Percentiles rank a stretch among this genome's conserved stretches.
phyloP scores from a whole-genome alignment of 331 rosid genomes.

The Malus hybrid region DNA sequence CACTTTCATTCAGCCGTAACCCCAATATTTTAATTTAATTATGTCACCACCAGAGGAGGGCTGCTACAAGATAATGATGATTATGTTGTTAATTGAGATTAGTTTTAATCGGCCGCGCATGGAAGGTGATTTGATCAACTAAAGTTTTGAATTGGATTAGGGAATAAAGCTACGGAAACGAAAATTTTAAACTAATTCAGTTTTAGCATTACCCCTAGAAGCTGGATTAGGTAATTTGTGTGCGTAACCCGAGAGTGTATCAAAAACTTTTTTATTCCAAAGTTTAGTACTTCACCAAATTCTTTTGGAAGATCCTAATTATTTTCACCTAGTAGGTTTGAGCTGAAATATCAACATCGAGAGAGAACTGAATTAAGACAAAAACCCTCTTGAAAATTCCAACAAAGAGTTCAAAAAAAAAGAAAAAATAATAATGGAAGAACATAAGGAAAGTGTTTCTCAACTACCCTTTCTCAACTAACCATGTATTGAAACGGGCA shows the following conservation, averaged over 20 bases:
- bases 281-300: not conserved
- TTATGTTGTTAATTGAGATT: not conserved
- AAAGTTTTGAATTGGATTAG: not conserved
- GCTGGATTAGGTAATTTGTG: too few relatives aligned
- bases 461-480: too few relatives aligned
- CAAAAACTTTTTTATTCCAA: not conserved
- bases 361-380: not conserved
- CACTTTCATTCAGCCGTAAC: not conserved
- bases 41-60: not conserved
- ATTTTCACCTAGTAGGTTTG: not conserved
- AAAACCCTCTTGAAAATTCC: too few relatives aligned
- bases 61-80: constrained; percentile 2
- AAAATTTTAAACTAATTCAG: too few relatives aligned
- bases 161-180: too few relatives aligned
- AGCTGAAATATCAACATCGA: not conserved
- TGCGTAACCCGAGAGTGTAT: too few relatives aligned
- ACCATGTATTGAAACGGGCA: too few relatives aligned
- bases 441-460: too few relatives aligned
- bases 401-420: too few relatives aligned
- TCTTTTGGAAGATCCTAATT: not conserved
- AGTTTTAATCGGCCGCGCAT: not conserved
- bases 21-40: not conserved
- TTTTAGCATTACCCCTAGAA: too few relatives aligned
- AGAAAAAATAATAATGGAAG: too few relatives aligned
- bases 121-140: not conserved